Conservation (phyloP, 495 filamentous ascomycete species). For the Lasiosphaeria ovina region DNA sequence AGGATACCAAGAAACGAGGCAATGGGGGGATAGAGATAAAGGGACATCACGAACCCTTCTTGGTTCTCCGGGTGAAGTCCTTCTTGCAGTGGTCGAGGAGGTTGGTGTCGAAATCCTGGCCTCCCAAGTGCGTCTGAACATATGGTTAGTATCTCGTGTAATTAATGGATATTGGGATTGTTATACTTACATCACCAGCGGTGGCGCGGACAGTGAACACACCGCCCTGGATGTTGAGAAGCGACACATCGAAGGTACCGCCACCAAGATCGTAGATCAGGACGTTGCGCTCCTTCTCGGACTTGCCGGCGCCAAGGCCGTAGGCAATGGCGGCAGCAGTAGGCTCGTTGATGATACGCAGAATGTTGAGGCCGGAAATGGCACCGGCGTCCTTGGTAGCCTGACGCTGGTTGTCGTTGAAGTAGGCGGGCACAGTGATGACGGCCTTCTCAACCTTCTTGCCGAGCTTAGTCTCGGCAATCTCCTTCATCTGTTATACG, state of each 20-base stretch:
- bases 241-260: constrained; percentile 99
- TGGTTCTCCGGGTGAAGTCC: constrained; percentile 89
- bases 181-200: constrained; percentile 67
- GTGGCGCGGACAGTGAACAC: constrained; percentile 99
- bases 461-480: constrained; percentile 93
- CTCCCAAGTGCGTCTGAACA: constrained; percentile 70
- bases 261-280: constrained; percentile 99
- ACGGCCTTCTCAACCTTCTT: constrained; percentile 98
- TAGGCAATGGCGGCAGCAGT: constrained; percentile 97
- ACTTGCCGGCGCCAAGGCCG: constrained; percentile 91
- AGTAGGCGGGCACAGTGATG: constrained; percentile 97
- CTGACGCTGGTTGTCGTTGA: constrained; percentile 99
- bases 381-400: constrained; percentile 98
- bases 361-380: constrained; percentile 94
- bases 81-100: constrained; percentile 93
- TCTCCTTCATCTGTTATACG: constrained; percentile 81
- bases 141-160: background rate
- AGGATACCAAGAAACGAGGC: background rate
- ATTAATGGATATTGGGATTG: too few relatives aligned
- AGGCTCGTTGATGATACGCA: constrained; percentile 99
- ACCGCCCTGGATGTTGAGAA: constrained; percentile 97
- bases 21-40: background rate
- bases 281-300: constrained; percentile 94
- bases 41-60: constrained; percentile 53
- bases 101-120: constrained; percentile 98